These are phyloP conservation scores for Bryum argenteum DNA, from an alignment of 225 moss, liverwort and hornwort species.

Conservation along the genomic window DNA sequence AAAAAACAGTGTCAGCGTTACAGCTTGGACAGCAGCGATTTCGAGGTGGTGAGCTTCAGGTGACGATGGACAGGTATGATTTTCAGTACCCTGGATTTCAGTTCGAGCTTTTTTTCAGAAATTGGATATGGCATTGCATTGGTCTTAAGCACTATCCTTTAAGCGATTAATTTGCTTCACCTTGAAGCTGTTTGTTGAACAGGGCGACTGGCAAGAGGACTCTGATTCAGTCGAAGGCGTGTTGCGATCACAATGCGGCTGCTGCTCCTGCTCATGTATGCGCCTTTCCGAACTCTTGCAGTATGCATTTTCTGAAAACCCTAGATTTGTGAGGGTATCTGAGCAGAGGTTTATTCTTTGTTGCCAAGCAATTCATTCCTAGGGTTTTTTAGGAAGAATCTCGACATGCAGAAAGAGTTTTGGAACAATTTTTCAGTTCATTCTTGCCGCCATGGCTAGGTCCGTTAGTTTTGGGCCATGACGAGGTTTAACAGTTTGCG, in stretches of 20 bases:
- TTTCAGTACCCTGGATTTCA: background rate
- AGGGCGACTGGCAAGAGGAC: conserved; percentile 42
- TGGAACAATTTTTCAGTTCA: background rate
- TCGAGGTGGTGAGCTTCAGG: background rate
- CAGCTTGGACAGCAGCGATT: background rate
- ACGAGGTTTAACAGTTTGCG: background rate
- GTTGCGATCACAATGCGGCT: conserved; percentile 26
- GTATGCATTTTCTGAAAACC: background rate
- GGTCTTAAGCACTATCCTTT: background rate
- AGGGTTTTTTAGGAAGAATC: background rate
- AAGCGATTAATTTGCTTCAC: background rate
- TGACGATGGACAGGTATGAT: conserved; percentile 49
- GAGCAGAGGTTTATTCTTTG: no score
- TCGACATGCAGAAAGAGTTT: background rate
- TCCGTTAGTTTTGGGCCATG: background rate
- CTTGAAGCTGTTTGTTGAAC: conserved; percentile 38
- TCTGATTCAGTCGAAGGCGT: conserved; percentile 30
- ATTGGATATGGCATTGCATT: background rate
- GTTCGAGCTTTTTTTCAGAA: background rate
- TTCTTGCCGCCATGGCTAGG: no score
- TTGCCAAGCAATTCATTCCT: background rate
- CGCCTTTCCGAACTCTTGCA: background rate
- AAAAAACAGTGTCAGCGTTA: background rate
- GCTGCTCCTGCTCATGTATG: conserved; percentile 36
- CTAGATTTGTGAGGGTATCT: background rate